phyloP scores from a whole-genome alignment of 768 basidiomycete genomes.

The Mrakia gelida region DNA sequence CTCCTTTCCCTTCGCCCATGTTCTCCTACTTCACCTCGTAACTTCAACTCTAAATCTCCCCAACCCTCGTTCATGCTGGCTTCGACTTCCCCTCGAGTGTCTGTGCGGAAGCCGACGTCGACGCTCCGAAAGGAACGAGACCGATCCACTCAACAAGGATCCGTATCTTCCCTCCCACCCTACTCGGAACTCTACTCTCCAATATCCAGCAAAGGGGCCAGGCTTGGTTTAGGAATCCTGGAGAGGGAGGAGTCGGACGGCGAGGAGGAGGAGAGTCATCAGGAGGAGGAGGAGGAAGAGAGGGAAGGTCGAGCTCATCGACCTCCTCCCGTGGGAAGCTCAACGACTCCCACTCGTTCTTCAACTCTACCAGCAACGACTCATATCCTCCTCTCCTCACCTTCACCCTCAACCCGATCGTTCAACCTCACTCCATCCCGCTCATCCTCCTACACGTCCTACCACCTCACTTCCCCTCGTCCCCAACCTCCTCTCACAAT shows the following conservation, averaged over 20 bases:
- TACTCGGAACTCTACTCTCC: slow-evolving; percentile 11
- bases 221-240: not conserved
- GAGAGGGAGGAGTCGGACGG: not conserved
- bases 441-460: not conserved
- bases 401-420: not conserved
- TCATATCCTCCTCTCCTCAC: not conserved
- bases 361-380: not conserved
- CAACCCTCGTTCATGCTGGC: not conserved
- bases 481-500: not conserved
- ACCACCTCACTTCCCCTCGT: slow-evolving; percentile 7
- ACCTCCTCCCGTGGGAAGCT: not conserved
- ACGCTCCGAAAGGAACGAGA: not conserved
- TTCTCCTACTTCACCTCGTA: not conserved
- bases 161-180: slow-evolving; percentile 1
- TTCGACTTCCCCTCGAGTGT: not conserved
- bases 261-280: not conserved
- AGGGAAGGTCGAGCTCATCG: not conserved
- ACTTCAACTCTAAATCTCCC: not conserved
- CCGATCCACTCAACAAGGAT: not conserved
- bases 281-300: not conserved
- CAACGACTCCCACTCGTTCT: not conserved
- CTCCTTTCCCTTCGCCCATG: not conserved
- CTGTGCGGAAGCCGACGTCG: not conserved
- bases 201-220: not conserved
- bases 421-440: not conserved